These are phyloP conservation scores for Phytophthora macrochlamydospora DNA, from an alignment of 352 stramenopile genomes.

Conservation along the genomic window DNA sequence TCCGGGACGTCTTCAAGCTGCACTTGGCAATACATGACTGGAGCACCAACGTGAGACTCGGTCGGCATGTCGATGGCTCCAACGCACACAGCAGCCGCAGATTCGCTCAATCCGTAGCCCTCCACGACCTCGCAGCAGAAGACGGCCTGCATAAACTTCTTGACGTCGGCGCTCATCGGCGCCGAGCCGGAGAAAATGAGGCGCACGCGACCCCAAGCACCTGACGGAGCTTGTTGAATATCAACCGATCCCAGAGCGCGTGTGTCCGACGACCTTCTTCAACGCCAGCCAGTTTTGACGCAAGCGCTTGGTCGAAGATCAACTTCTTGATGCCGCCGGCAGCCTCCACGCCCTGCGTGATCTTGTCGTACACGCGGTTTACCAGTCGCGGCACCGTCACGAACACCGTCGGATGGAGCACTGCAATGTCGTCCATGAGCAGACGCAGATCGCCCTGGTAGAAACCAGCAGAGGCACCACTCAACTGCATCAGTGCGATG, in stretches of 20 bases:
- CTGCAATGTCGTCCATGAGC: slow-evolving; percentile 93
- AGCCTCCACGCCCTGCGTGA: slow-evolving; percentile 57
- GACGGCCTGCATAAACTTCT: slow-evolving; percentile 93
- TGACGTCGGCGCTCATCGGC: slow-evolving; percentile 88
- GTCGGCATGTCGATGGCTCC: slow-evolving; percentile 39
- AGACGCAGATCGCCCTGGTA: slow-evolving; percentile 85
- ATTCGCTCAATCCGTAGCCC: slow-evolving; percentile 96
- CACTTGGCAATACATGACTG: slow-evolving; percentile 83
- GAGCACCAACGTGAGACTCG: slow-evolving; percentile 92
- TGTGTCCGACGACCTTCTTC: slow-evolving; percentile 42
- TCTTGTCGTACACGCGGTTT: slow-evolving; percentile 97
- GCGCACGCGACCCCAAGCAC: slow-evolving; percentile 87
- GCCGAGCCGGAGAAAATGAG: slow-evolving; percentile 93
- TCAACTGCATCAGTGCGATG: slow-evolving; percentile 75
- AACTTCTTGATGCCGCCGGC: slow-evolving; percentile 44
- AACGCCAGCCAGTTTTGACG: slow-evolving; percentile 43
- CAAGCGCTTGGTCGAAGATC: slow-evolving; percentile 50
- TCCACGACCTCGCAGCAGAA: slow-evolving; percentile 90
- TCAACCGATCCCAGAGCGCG: slow-evolving; percentile 89
- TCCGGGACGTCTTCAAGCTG: slow-evolving; percentile 94
- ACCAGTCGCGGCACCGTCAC: slow-evolving; percentile 92
- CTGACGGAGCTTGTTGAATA: slow-evolving; percentile 93
- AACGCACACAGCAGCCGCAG: slow-evolving; percentile 81
- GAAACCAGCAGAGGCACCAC: slow-evolving; percentile 73
- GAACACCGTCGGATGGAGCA: slow-evolving; percentile 91